phyloP scores from a whole-genome alignment of 768 basidiomycete species.

The Leucocoprinus birnbaumii region DNA sequence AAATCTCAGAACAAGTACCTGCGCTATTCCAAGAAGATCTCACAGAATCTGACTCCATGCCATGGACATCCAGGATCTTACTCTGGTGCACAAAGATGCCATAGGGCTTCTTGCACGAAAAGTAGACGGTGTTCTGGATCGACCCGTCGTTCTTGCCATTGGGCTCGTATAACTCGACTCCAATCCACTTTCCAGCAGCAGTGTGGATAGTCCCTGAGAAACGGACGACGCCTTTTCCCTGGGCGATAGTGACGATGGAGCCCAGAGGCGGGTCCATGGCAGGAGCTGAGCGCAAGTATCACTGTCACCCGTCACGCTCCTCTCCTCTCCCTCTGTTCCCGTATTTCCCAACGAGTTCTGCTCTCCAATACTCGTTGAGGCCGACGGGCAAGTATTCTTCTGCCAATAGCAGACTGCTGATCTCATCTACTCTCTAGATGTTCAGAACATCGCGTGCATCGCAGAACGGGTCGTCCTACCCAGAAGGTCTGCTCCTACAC shows the following conservation, averaged over 20 bases:
- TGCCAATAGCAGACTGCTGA: too few relatives aligned
- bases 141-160: slow-evolving; percentile 97
- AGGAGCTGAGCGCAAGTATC: neutral
- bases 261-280: slow-evolving; percentile 44
- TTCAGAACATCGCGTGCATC: slow-evolving; percentile 6
- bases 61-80: slow-evolving; percentile 68
- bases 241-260: slow-evolving; percentile 74
- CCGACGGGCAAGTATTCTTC: too few relatives aligned
- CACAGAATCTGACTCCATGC: slow-evolving; percentile 36
- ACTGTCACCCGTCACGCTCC: neutral
- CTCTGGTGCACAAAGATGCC: slow-evolving; percentile 91
- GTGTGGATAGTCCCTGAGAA: slow-evolving; percentile 86
- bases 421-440: neutral
- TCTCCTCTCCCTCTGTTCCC: neutral
- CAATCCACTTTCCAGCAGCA: slow-evolving; percentile 90
- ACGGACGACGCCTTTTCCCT: slow-evolving; percentile 81
- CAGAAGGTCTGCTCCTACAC: slow-evolving; percentile 8
- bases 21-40: slow-evolving; percentile 1
- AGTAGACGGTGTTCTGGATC: slow-evolving; percentile 78
- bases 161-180: slow-evolving; percentile 79
- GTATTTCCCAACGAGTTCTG: too few relatives aligned
- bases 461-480: slow-evolving; percentile 11
- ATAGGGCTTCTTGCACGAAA: slow-evolving; percentile 68
- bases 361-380: too few relatives aligned
- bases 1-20: neutral